Evolutionary conservation across 352 stramenopile species (phyloP).

Genomic region (Pythium monospermum): DNA sequence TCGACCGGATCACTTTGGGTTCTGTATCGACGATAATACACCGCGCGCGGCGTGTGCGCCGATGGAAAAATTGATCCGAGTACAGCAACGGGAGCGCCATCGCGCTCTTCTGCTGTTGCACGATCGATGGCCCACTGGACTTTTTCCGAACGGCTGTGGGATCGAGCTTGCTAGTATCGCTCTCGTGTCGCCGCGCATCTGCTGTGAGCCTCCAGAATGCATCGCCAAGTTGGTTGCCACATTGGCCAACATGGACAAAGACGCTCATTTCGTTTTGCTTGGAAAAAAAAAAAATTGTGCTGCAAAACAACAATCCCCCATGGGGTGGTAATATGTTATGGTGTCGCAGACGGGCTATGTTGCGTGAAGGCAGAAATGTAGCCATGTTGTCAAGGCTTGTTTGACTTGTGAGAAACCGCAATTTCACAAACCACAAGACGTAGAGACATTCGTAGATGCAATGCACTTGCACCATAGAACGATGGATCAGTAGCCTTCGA

Average conservation of each 20-base stretch:
- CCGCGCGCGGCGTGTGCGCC: constrained; percentile 31
- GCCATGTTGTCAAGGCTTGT: too few species aligned
- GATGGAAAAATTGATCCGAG: constrained; percentile 45
- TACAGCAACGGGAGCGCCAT: constrained; percentile 13
- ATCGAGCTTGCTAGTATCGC: not conserved
- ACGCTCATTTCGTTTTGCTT: too few species aligned
- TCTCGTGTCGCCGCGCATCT: not conserved
- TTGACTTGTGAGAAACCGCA: too few species aligned
- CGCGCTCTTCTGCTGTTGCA: not conserved
- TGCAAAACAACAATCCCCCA: too few species aligned
- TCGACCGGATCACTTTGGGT: constrained; percentile 58
- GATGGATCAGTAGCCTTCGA: too few species aligned
- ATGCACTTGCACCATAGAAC: too few species aligned
- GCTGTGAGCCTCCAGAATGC: constrained; percentile 55
- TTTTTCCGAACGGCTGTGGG: constrained; percentile 2
- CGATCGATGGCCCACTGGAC: not conserved
- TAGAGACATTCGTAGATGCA: too few species aligned
- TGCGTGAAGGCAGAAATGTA: too few species aligned
- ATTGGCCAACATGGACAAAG: constrained; percentile 67
- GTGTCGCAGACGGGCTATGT: too few species aligned
- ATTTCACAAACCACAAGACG: too few species aligned
- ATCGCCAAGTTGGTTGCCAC: constrained; percentile 71
- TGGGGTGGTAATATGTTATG: too few species aligned
- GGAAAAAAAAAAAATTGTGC: too few species aligned
- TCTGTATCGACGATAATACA: constrained; percentile 80